Evolutionary conservation across 2,329 filamentous ascomycete genomes (phyloP).

Genomic region (Furcasterigmium sp.): DNA sequence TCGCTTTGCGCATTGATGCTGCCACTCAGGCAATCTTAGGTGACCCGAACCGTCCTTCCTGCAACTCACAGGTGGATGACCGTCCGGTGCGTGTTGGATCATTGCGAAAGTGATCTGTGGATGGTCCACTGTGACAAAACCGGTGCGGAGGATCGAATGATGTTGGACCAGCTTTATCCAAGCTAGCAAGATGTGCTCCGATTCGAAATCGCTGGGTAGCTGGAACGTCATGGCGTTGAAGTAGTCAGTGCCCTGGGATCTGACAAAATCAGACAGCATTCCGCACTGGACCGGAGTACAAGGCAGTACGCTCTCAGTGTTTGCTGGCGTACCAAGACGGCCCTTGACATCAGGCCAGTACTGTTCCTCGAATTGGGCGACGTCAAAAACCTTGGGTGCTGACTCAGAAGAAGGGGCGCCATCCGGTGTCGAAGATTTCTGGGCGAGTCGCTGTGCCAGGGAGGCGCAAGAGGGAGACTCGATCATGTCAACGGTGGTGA

Average conservation of each 20-base stretch:
- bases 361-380: conserved; percentile 29
- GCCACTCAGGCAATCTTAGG: conserved; percentile 29
- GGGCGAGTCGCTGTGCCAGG: conserved; percentile 20
- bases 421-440: not conserved
- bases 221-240: conserved; percentile 66
- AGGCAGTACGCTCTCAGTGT: conserved; percentile 59
- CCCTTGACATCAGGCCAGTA: conserved; percentile 21
- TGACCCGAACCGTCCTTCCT: conserved; percentile 4
- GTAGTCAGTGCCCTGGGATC: conserved; percentile 64
- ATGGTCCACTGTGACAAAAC: conserved; percentile 62
- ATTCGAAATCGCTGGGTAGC: conserved; percentile 35
- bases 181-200: conserved; percentile 41
- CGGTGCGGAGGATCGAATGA: conserved; percentile 72
- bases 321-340: conserved; percentile 11
- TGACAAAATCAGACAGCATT: conserved; percentile 70
- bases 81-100: conserved; percentile 49
- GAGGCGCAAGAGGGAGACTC: conserved; percentile 47
- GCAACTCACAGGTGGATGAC: conserved; percentile 13
- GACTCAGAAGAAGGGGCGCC: too few species aligned
- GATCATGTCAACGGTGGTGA: conserved; percentile 71
- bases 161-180: conserved; percentile 50
- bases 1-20: conserved; percentile 14
- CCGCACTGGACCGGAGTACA: conserved; percentile 77
- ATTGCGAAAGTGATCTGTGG: conserved; percentile 64
- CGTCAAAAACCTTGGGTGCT: conserved; percentile 28